A percentile compares a stretch with the other conserved stretches of the same genome.
Conservation (phyloP, 2,329 filamentous ascomycete species). For the Xylaria sp. region DNA sequence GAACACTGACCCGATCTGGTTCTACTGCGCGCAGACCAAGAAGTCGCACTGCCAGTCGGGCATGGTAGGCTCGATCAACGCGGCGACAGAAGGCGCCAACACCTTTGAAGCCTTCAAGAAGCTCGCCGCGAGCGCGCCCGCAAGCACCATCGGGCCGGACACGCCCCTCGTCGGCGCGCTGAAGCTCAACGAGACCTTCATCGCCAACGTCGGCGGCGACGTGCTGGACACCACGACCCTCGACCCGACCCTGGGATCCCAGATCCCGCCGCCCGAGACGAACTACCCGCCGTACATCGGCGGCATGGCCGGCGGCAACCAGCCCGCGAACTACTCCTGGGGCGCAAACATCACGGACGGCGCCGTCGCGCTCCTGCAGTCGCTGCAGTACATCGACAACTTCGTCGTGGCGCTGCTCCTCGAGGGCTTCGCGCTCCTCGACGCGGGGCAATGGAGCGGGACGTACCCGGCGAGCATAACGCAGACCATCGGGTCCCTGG, state of each 20-base stretch:
- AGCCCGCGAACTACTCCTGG: slow-evolving; percentile 52
- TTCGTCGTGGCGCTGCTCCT: slow-evolving; percentile 50
- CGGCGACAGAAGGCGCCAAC: slow-evolving; percentile 49
- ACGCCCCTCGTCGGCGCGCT: slow-evolving; percentile 52
- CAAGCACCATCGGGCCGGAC: slow-evolving; percentile 50
- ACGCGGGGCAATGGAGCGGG: slow-evolving; percentile 47
- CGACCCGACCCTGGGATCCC: slow-evolving; percentile 42
- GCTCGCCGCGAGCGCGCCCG: slow-evolving; percentile 50
- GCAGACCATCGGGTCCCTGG: slow-evolving; percentile 49
- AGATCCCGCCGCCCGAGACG: slow-evolving; percentile 45
- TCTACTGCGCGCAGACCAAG: slow-evolving; percentile 53
- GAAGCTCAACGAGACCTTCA: slow-evolving; percentile 49
- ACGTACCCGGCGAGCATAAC: slow-evolving; percentile 51
- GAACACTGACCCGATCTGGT: slow-evolving; percentile 52
- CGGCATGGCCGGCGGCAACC: slow-evolving; percentile 51
- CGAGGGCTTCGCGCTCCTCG: slow-evolving; percentile 48
- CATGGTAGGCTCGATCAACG: slow-evolving; percentile 62
- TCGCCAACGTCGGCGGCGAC: slow-evolving; percentile 45
- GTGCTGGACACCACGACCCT: slow-evolving; percentile 47
- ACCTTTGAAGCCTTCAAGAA: slow-evolving; percentile 53
- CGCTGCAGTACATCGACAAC: slow-evolving; percentile 51
- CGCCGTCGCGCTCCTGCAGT: slow-evolving; percentile 45
- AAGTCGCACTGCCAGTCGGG: slow-evolving; percentile 54
- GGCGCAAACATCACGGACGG: slow-evolving; percentile 46
- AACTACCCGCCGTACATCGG: slow-evolving; percentile 46